Evolutionary conservation across 768 basidiomycete genomes (phyloP).

Genomic region (Mycena rosella): DNA sequence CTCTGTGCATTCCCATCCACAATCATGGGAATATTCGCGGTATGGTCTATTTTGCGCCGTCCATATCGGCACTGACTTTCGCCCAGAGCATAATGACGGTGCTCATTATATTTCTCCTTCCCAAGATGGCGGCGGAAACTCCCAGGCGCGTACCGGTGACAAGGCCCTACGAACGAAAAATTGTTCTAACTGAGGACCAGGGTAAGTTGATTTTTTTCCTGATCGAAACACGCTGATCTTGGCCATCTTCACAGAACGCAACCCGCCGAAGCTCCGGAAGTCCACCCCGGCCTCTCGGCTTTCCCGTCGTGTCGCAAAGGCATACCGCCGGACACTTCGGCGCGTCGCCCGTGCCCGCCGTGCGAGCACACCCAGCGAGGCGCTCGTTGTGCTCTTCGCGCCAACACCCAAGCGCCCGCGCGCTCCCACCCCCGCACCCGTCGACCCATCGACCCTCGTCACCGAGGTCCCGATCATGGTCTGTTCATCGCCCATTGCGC

Average conservation of each 20-base stretch:
- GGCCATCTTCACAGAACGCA: neutral
- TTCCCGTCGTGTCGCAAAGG: neutral
- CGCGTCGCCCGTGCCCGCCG: slow-evolving; percentile 7
- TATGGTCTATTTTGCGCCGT: neutral
- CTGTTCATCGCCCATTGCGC: slow-evolving; percentile 11
- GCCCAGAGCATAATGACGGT: slow-evolving; percentile 16
- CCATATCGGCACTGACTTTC: no score
- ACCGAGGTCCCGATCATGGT: slow-evolving; percentile 4
- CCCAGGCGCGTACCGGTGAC: neutral
- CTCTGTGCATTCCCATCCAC: slow-evolving; percentile 3
- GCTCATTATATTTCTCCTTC: slow-evolving; percentile 1
- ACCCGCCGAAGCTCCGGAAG: neutral
- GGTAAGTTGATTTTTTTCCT: no score
- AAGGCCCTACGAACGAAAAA: slow-evolving; percentile 14
- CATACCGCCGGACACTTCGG: slow-evolving; percentile 19
- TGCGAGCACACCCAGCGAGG: neutral
- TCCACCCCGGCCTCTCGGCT: neutral
- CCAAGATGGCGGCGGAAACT: neutral
- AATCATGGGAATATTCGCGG: slow-evolving; percentile 3
- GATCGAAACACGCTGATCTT: no score
- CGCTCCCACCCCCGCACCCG: neutral
- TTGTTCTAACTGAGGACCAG: slow-evolving; percentile 13
- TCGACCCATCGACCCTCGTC: slow-evolving; percentile 17
- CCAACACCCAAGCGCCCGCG: slow-evolving; percentile 1
- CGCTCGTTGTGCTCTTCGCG: slow-evolving; percentile 10